Evolutionary conservation across 805 yeast species (phyloP).

Genomic region (Cephaloascus albidus): DNA sequence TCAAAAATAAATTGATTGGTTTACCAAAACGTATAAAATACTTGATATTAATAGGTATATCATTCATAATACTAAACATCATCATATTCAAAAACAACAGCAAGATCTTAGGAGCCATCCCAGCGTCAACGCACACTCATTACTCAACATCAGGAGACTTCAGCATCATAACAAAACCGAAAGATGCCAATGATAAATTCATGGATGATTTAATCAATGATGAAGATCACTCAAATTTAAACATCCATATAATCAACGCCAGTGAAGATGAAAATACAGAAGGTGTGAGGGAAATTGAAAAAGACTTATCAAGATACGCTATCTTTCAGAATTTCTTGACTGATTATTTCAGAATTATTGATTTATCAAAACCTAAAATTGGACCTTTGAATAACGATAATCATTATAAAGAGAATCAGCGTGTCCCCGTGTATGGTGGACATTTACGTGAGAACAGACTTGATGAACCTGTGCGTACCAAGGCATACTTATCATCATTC

Average conservation of each 20-base stretch:
- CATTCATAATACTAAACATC: not conserved
- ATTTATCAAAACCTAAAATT: conserved; percentile 13
- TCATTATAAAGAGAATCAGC: conserved; percentile 14
- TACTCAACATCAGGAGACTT: not conserved
- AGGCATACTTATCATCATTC: conserved; percentile 13
- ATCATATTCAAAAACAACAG: not conserved
- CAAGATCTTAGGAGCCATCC: no score
- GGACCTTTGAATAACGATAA: conserved; percentile 14
- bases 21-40: not conserved
- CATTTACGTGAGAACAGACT: conserved; percentile 21
- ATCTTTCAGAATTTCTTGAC: conserved; percentile 11
- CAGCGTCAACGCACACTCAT: not conserved
- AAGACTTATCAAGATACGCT: not conserved
- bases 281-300: not conserved
- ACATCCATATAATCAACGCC: not conserved
- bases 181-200: not conserved
- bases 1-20: not conserved
- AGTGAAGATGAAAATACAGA: no score
- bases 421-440: conserved; percentile 21
- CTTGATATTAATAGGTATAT: no score
- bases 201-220: no score
- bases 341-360: conserved; percentile 9
- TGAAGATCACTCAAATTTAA: not conserved
- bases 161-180: not conserved
- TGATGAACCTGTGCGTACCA: conserved; percentile 18